Conservation (phyloP, 83 land plant genomes). For the Isoetes engelmannii region DNA sequence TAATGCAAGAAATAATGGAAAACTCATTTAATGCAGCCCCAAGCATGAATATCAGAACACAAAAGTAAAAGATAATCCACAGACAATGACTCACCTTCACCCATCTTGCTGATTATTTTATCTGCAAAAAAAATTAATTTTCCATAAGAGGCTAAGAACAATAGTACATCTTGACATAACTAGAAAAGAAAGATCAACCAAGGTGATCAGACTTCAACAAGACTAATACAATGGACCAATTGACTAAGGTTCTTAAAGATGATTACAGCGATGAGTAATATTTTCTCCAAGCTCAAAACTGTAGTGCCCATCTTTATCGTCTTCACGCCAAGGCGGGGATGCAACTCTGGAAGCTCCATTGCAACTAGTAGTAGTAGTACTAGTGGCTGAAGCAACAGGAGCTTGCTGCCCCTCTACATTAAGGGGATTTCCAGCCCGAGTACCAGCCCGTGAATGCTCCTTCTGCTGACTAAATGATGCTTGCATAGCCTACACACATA, state of each 20-base stretch:
- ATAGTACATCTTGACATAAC: neutral
- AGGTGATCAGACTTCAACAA: neutral
- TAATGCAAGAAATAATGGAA: too few species aligned
- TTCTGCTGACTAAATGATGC: conserved; percentile 20
- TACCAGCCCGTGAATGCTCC: conserved; percentile 21
- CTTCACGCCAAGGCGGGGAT: conserved; percentile 67
- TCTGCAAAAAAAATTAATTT: conserved; percentile 11
- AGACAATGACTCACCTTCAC: conserved; percentile 1
- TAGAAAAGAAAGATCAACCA: neutral
- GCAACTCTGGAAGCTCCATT: conserved; percentile 32
- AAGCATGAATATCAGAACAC: neutral
- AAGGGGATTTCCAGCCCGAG: conserved; percentile 13
- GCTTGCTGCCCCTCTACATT: conserved; percentile 20
- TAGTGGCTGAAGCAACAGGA: conserved; percentile 5
- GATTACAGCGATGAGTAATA: conserved; percentile 76
- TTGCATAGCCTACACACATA: conserved; percentile 40
- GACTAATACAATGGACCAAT: neutral
- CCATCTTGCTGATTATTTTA: conserved; percentile 10
- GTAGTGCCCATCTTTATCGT: conserved; percentile 66
- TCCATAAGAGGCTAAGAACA: neutral
- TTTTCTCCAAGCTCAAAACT: conserved; percentile 72
- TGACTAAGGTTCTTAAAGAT: conserved; percentile 21
- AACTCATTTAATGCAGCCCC: neutral
- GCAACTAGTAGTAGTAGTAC: conserved; percentile 8
- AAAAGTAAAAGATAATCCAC: too few species aligned